Evolutionary conservation across 768 basidiomycete genomes (phyloP).

Genomic region (Lactarius hengduanensis): DNA sequence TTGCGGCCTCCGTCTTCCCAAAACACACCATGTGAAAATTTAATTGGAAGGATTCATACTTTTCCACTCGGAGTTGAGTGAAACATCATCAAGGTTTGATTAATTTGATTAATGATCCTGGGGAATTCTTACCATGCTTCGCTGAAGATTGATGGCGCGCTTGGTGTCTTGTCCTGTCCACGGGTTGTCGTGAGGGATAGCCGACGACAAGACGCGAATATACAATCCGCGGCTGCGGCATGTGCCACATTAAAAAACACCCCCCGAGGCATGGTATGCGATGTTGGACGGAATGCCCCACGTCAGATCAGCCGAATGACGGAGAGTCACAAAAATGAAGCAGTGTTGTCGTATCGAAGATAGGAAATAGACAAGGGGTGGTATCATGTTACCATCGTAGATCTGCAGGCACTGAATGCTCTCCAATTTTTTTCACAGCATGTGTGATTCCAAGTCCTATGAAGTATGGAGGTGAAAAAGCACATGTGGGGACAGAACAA

Average conservation of each 20-base stretch:
- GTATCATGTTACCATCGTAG: not conserved
- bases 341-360: not conserved
- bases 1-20: not conserved
- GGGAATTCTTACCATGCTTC: not conserved
- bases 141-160: not conserved
- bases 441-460: not conserved
- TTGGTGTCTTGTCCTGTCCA: not conserved
- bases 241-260: not conserved
- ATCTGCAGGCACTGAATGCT: not conserved
- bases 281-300: not conserved
- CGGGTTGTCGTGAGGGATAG: not conserved
- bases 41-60: not conserved
- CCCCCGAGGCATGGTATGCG: not conserved
- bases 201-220: not conserved
- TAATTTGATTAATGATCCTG: constrained; percentile 1
- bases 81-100: constrained; percentile 9
- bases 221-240: not conserved
- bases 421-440: not conserved
- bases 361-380: not conserved
- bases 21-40: not conserved
- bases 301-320: not conserved
- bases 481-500: not conserved
- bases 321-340: not conserved
- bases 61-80: not conserved
- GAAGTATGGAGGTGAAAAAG: not conserved